Base-by-base conservation (phyloP, 768 basidiomycete species). In the Floccularia luteovirens region DNA sequence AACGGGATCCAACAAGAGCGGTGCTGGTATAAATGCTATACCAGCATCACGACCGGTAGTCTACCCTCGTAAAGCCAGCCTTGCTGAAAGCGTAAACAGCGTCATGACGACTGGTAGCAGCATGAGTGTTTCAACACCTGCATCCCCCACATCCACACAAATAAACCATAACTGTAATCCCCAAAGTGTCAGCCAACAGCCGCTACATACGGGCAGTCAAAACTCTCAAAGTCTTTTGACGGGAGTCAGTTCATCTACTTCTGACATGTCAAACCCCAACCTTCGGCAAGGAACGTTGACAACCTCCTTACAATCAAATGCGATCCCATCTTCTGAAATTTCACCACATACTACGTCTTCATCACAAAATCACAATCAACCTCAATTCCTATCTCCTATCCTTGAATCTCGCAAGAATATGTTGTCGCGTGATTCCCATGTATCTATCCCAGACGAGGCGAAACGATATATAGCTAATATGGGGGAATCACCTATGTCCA, bases 401-500 rank as follows among this genome's bases (percentile, higher is more conserved):
- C 43, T 50, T 21, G 66, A 66, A 52, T 52, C 53, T 44, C 56
- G 59, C 16, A 55, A 56, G n/a, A 54, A 61, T 30, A 38, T 53
- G 4, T 48, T 66, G 13, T 73, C 75, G n/a, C 73, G 80, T 40
- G 80, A 81, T 37, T 87, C 83, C 6, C 71, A 73, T 17, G 74
- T 82, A 36, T 76, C 80, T 24, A 66, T 88, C 25, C 82, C 87
- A 1, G 84, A 88, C 40, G 88, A 90, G 55, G 81, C 86, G 12
- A 75, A 68, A 46, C 77, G 73, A 35, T 88, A 85, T 51, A 80
- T 86, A 41, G 69, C 75, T 25, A 75, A 71, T 48, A 78, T 84
- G 72, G 60, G 60, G 25, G 83, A 86, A 41, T 80, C 77, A 3
- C 79, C 84, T 2, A 53, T 63, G 5, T 60, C 73, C 20, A 82